Evolutionary conservation across 1,139 yeast species (phyloP), one percentile per base, ranked within the genome.

Genomic region (Lizanozyma gosingica): DNA sequence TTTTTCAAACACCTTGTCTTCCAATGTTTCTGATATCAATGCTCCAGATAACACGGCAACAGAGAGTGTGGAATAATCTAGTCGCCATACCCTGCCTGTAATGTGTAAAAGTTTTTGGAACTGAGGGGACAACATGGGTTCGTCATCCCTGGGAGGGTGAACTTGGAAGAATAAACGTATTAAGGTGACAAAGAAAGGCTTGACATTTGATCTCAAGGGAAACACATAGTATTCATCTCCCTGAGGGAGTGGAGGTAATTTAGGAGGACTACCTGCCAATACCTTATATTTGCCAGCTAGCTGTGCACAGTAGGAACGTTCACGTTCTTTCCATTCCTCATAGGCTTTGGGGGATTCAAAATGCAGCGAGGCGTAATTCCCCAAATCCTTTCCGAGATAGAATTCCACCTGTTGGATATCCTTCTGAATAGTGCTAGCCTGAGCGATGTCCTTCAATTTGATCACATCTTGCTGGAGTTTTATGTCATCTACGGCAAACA

Each of bases 31-130:
- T 1, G 71, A 56, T 29, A 62, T 47, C 49, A 76, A 78, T 3
- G 76, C 73, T 2, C 80, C 83, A 3, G 80, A 71, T 40, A 73
- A 73, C 3, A 79, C 48, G 2, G 79, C 53, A 0, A 73, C 67
- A 0, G 80, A 76, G 42, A 74, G 60, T 0, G 88, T 67, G 0
- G 78, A 64, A 6, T 57, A 56, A 43, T 74, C 75, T 22, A 22
- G 29, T 6, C 6, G 29, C 29, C 29, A 22, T 22, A 22, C 11
- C 11, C 11, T 22, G 9, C 9, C 29, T 6, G 11, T 6, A 22
- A 22, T 22, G 11, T 22, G 29, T 6, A 22, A 11, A 22, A 6
- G 11, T 11, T 22, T 22, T 11, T 22, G 29, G 29, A 22, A 22
- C 11, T 22, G 29, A 11, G 29, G 11, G 6, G 62, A 62, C 38